Base-by-base conservation (phyloP, 345 rosid genomes). In the Carallia brachiata region DNA sequence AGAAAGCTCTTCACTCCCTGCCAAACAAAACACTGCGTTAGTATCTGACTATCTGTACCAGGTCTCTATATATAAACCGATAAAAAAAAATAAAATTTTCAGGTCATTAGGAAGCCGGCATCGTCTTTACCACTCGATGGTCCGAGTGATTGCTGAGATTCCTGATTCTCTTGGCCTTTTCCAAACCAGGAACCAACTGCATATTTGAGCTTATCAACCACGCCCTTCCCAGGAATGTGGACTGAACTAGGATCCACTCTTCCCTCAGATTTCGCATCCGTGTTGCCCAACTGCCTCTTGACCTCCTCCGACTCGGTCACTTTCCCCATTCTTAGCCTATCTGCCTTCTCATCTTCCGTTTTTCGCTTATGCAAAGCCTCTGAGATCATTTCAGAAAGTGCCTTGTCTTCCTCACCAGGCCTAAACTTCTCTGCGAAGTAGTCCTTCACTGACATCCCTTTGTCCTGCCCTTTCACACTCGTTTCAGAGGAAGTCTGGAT, bases 401-500 rank as follows among this genome's bases (percentile, higher is more conserved):
- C 92, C 77, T 58, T 85, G 52, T 90, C 94, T 75, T 81, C 98
- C 52, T 89, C 98, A 12, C 93, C 86, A 0, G 97, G 94, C 85
- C 61, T 88, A 55, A 93, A 28, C 69, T 89, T 93, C 75, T 89
- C 92, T 3, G 74, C 74, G 1, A 86, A 6, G 34, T 85, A 89
- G 16, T 76, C 82, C 76, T 58, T 89, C 61, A 85, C 70, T 0
- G 97, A 80, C 6, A 77, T 82, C 39, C 86, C 88, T 65, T 79
- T 84, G 32, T 85, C 85, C 73, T 85, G 79, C 47, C 61, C 79
- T 34, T 56, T 63, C 34, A 12, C 62, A 1, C 36, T 15, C 30
- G 54, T n/a, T 71, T 36, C 58, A 17, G 15, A 40, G 5, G 50
- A 61, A 10, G 65, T 44, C 10, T 73, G 71, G 9, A 73, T 54